Base-by-base conservation (phyloP, 2,329 filamentous ascomycete species). In the Capronia americana region DNA sequence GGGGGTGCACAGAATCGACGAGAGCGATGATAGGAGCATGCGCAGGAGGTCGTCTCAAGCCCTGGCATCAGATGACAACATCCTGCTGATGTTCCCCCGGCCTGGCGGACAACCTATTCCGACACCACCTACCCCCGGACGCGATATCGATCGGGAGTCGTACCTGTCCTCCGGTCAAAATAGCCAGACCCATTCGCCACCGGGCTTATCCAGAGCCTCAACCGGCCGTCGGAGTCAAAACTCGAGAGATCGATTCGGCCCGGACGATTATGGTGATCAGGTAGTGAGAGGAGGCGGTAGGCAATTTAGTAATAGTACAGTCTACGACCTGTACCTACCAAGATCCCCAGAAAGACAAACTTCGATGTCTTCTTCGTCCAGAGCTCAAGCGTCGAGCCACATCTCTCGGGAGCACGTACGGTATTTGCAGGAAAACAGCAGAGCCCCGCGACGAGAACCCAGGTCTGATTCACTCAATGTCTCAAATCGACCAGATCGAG, bases 61-160 rank as follows among this genome's bases (percentile, higher is more conserved):
- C 26, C 66, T 72, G 12, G 41, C 70, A 17, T 44, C 59, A 17
- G 68, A 70, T n/a, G 70, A 71, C 63, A 70, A 71, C 41, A 68
- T 70, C 20, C 38, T 68, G 17, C 41, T 70, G n/a, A 58, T 72
- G 23, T 71, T 69, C 30, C 62, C 69, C 56, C 46, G 57, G 41
- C 65, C 63, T 30, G 66, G 62, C 7, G 64, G 63, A 10, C 57
- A 53, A 38, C 53, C 58, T 2, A 61, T 38, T 11, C 6, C 32
- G 26, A 23, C 51, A 14, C 24, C 24, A 11, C 46, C 48, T n/a
- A 32, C 68, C 14, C 28, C n/a, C 12, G 32, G 48, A n/a, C 46
- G 56, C 54, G 62, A 65, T 12, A 44, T 48, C 7, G 64, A 65
- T 20, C 66, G 46, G 32, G 60, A 51, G 1, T 61, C 65, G 23